Percentiles rank a stretch among this genome's conserved stretches.
phyloP scores from a whole-genome alignment of 1,139 yeast genomes.

The Blastobotrys malaysiensis region DNA sequence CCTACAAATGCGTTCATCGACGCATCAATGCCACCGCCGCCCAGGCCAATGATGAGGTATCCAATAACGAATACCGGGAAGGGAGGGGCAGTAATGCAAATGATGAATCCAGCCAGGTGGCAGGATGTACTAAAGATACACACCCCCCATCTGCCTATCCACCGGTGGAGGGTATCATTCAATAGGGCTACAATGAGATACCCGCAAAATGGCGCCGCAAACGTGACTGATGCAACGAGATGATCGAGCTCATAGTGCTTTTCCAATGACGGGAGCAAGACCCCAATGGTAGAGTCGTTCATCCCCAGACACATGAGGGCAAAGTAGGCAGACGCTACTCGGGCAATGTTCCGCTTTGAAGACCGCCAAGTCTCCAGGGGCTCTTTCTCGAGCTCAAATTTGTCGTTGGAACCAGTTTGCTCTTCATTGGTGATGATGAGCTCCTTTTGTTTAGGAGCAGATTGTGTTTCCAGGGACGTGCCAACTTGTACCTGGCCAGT shows the following conservation, averaged over 20 bases:
- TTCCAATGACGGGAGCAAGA: slow-evolving; percentile 27
- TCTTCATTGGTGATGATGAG: too few species aligned
- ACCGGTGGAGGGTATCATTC: slow-evolving; percentile 34
- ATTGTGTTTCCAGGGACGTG: too few species aligned
- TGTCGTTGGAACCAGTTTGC: too few species aligned
- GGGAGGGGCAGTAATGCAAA: slow-evolving; percentile 41
- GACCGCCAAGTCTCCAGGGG: slow-evolving; percentile 22
- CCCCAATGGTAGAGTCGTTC: slow-evolving; percentile 29
- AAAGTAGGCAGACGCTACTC: slow-evolving; percentile 21
- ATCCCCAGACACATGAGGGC: slow-evolving; percentile 30
- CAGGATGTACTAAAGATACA: slow-evolving; percentile 37
- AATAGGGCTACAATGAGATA: slow-evolving; percentile 36
- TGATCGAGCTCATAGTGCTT: slow-evolving; percentile 25
- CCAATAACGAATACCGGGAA: slow-evolving; percentile 43
- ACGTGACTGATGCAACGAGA: slow-evolving; percentile 27
- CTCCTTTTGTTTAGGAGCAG: too few species aligned
- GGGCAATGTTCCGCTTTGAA: slow-evolving; percentile 20
- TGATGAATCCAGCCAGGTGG: slow-evolving; percentile 38
- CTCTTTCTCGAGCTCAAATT: too few species aligned
- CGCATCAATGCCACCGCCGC: slow-evolving; percentile 50
- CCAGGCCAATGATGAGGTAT: slow-evolving; percentile 56
- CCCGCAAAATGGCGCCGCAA: slow-evolving; percentile 32
- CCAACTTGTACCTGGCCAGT: too few species aligned
- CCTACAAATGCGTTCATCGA: slow-evolving; percentile 55
- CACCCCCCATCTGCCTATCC: slow-evolving; percentile 41